phyloP scores from a whole-genome alignment of 1,284 basidiomycete genomes.

The Leucoagaricus sp. region DNA sequence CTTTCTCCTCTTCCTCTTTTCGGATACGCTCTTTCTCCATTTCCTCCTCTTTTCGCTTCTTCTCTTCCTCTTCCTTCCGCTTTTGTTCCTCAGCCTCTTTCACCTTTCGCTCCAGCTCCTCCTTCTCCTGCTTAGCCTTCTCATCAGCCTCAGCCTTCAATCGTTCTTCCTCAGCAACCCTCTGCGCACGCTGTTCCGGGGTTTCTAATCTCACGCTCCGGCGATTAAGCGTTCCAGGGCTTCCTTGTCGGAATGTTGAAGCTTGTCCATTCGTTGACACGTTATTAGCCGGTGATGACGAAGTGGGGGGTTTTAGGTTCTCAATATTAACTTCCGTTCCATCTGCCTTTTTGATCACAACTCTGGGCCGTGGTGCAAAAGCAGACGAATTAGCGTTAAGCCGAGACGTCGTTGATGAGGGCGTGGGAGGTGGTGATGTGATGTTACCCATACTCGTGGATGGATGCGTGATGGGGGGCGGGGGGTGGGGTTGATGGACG shows the following conservation, averaged over 20 bases:
- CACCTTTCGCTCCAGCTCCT: constrained; percentile 44
- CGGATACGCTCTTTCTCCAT: constrained; percentile 48
- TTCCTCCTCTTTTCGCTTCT: constrained; percentile 46
- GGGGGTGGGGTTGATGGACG: constrained; percentile 51
- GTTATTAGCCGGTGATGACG: constrained; percentile 39
- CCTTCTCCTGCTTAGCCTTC: constrained; percentile 45
- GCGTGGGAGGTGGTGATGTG: constrained; percentile 70
- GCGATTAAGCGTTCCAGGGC: constrained; percentile 39
- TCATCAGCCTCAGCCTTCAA: constrained; percentile 41
- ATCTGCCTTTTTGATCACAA: constrained; percentile 54
- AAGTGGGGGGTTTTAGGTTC: constrained; percentile 49
- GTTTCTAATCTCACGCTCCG: constrained; percentile 55
- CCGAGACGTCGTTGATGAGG: constrained; percentile 48
- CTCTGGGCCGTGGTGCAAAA: constrained; percentile 53
- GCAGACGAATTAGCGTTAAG: constrained; percentile 63
- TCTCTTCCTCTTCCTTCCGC: constrained; percentile 41
- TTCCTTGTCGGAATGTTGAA: constrained; percentile 35
- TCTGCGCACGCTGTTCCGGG: constrained; percentile 51
- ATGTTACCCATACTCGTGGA: constrained; percentile 47
- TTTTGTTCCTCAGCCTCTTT: constrained; percentile 41
- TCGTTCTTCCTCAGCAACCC: constrained; percentile 45
- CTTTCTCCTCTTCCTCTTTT: constrained; percentile 38
- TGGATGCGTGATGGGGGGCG: constrained; percentile 51
- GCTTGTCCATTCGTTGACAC: constrained; percentile 42
- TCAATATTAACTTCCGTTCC: constrained; percentile 61